Base-by-base conservation (phyloP, 2,329 filamentous ascomycete genomes). In the Ambrosiella beaveri region DNA sequence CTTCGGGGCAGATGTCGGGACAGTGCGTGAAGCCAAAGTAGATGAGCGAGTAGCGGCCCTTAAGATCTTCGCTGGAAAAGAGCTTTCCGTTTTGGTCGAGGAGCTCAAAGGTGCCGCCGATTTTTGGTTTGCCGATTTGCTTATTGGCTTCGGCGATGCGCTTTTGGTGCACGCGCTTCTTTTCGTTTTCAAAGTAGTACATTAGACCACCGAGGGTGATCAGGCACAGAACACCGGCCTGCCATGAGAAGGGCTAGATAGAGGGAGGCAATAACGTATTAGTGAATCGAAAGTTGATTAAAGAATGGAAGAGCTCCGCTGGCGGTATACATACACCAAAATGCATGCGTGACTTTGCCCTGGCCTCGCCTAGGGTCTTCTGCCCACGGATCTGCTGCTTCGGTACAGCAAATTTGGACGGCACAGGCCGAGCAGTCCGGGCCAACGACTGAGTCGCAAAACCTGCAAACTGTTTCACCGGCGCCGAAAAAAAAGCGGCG, bases 1-100 rank as follows among this genome's bases (percentile, higher is more conserved):
- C 93, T 67, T 98, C 93, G 39, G 93, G 93, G 74, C 93, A 98
- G 68, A 98, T 98, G 69, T 98, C 93, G 27, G 93, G 93, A 69
- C 93, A 98, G 71, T 96, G 90, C 7, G 88, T 91, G 77, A 98
- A 98, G 66, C 93, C 93, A 69, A 98, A 98, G 74, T 98, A 98
- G 41, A 87, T 86, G 72, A 94, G 70, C 58, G 80, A 79, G 73
- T 95, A 93, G 70, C 86, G 87, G 57, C 93, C 93, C 75, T 85
- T 86, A 75, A 97, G 77, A 69, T 91, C 82, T 67, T 83, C 78
- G 65, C 85, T 85, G 1, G 85, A 86, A 64, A 95, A 90, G 41
- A 76, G 75, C 58, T 82, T 80, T 54, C 89, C 89, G 62, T 95
- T 74, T 65, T 95, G 83, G 71, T 97, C 88, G 44, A 85, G 73